Evolutionary conservation across 106 monocot species (phyloP).

Genomic region (Iris macrosiphon): DNA sequence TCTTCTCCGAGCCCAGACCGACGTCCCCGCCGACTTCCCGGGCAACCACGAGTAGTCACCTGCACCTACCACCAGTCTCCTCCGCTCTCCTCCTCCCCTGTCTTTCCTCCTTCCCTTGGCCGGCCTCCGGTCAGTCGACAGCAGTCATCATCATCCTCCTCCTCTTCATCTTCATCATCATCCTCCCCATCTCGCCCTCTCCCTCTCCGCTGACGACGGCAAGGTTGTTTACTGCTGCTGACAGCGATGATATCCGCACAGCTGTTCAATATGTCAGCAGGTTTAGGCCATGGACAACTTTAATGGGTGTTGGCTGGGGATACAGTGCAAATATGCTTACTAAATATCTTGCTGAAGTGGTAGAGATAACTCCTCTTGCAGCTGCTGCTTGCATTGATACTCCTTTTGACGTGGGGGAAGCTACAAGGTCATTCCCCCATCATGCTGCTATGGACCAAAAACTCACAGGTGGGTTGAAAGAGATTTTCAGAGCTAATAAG

Average conservation of each 20-base stretch:
- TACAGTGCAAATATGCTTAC: constrained; percentile 98
- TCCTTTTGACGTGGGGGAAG: constrained; percentile 86
- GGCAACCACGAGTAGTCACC: no score
- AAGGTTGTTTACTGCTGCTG: constrained; percentile 99
- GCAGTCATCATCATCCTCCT: no score
- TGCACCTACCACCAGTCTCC: no score
- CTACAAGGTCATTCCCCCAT: constrained; percentile 55
- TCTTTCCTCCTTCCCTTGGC: no score
- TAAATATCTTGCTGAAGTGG: constrained; percentile 79
- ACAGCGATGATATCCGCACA: constrained; percentile 91
- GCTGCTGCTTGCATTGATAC: constrained; percentile 89
- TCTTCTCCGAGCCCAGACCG: no score
- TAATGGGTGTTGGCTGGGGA: constrained; percentile 75
- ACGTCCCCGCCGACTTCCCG: no score
- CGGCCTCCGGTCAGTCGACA: no score
- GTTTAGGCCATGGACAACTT: constrained; percentile 69
- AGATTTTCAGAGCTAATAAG: constrained; percentile 88
- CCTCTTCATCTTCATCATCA: no score
- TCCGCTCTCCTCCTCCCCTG: no score
- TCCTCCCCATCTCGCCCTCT: no score
- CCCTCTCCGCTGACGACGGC: no score
- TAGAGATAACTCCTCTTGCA: constrained; percentile 73
- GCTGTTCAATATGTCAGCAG: constrained; percentile 57
- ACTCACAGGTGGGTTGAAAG: constrained; percentile 54
- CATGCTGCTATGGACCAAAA: constrained; percentile 40